Percentiles rank a stretch among this genome's conserved stretches.
Evolutionary conservation across 306 rosid genomes (phyloP).

Genomic region (Ochetophila trinervis): DNA sequence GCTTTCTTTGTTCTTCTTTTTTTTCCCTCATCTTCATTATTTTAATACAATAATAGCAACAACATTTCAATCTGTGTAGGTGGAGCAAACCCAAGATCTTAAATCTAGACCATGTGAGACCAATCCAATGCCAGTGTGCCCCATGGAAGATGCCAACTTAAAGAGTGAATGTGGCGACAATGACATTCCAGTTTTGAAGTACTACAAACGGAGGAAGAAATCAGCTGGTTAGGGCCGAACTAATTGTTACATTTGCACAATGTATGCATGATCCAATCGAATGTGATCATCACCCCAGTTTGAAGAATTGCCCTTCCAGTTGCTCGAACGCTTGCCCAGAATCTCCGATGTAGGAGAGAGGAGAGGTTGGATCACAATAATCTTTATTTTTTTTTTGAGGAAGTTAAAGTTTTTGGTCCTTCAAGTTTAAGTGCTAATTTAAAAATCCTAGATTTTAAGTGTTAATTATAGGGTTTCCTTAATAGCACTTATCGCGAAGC

Average conservation of each 20-base stretch:
- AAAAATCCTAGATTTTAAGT: too few relatives aligned
- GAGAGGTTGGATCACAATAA: too few relatives aligned
- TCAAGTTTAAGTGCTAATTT: too few relatives aligned
- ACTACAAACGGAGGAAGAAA: conserved; percentile 44
- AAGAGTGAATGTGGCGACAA: conserved; percentile 7
- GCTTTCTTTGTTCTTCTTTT: not conserved
- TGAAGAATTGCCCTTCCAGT: too few relatives aligned
- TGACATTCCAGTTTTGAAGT: conserved; percentile 16
- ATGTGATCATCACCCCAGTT: not conserved
- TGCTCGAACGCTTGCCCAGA: too few relatives aligned
- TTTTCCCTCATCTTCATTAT: not conserved
- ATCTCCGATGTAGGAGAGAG: too few relatives aligned
- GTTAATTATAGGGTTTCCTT: too few relatives aligned
- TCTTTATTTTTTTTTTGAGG: too few relatives aligned
- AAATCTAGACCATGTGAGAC: conserved; percentile 27
- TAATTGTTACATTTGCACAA: not conserved
- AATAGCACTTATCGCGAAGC: too few relatives aligned
- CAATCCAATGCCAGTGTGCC: conserved; percentile 21
- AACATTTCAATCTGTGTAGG: conserved; percentile 23
- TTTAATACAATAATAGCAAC: not conserved
- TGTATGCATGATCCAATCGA: not conserved
- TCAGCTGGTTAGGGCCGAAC: not conserved
- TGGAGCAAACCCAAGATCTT: conserved; percentile 14
- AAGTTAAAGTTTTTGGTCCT: too few relatives aligned
- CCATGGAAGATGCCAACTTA: conserved; percentile 6